A percentile compares a stretch with the other conserved stretches of the same genome.
These are phyloP conservation scores for Ricinus communis DNA, from an alignment of 345 rosid species.

Conservation along the genomic window DNA sequence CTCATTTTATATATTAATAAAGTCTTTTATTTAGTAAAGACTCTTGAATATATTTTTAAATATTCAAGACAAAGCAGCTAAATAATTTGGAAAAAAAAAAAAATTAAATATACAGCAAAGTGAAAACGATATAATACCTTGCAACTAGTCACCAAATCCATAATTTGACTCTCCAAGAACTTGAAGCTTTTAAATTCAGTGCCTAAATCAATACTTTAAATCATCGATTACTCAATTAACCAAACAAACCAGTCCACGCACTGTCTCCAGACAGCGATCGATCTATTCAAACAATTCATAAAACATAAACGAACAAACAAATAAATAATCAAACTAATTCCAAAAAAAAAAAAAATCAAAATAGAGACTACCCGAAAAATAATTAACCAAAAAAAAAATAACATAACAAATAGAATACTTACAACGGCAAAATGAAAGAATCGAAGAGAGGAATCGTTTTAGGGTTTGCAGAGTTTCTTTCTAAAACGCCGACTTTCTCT, in stretches of 20 bases:
- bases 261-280: slow-evolving; percentile 34
- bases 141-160: slow-evolving; percentile 83
- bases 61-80: no score
- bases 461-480: slow-evolving; percentile 46
- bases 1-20: no score
- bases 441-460: slow-evolving; percentile 5
- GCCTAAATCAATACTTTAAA: slow-evolving; percentile 27
- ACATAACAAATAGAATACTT: not conserved
- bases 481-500: slow-evolving; percentile 31
- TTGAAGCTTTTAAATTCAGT: slow-evolving; percentile 23
- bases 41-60: no score
- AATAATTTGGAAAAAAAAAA: no score
- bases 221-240: slow-evolving; percentile 18
- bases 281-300: no score
- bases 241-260: slow-evolving; percentile 25
- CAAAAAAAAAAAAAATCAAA: slow-evolving; percentile 13
- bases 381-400: slow-evolving; percentile 8
- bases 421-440: not conserved
- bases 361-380: slow-evolving; percentile 8
- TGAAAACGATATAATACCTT: no score
- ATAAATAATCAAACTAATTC: slow-evolving; percentile 24
- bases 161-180: slow-evolving; percentile 29
- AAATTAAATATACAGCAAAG: no score
- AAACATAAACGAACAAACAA: slow-evolving; percentile 15
- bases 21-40: no score